Evolutionary conservation across 2,329 filamentous ascomycete species (phyloP).

Genomic region (Penicillium sp.): DNA sequence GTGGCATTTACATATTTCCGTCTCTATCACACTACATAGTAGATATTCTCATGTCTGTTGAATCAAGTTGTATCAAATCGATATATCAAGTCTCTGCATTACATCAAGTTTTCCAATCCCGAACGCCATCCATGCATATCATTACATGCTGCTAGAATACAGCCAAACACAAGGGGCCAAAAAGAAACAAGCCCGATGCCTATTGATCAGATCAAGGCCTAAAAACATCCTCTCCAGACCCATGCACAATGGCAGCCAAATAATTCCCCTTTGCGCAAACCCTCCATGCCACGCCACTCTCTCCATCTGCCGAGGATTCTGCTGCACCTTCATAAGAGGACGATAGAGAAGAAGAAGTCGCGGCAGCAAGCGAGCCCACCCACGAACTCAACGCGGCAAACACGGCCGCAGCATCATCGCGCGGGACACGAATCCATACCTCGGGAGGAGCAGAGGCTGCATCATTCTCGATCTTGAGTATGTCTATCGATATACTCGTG

Average conservation of each 20-base stretch:
- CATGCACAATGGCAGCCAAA: conserved; percentile 30
- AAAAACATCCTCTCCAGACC: conserved; percentile 34
- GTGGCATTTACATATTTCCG: neutral
- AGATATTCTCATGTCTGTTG: neutral
- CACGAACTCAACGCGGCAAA: conserved; percentile 45
- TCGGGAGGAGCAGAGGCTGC: neutral
- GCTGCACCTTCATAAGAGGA: neutral
- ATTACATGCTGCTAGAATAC: neutral
- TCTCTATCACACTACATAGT: neutral
- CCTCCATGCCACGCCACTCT: conserved; percentile 33
- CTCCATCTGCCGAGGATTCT: conserved; percentile 13
- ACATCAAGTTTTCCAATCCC: neutral
- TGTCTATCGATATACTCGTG: conserved; percentile 45
- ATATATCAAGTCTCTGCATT: neutral
- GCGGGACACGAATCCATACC: conserved; percentile 44
- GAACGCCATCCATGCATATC: conserved; percentile 1
- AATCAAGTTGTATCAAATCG: neutral
- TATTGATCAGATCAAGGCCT: conserved; percentile 10
- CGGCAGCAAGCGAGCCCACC: conserved; percentile 28
- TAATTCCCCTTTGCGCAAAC: conserved; percentile 37
- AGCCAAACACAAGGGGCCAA: neutral
- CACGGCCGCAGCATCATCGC: conserved; percentile 42
- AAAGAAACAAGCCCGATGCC: neutral
- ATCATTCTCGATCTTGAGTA: conserved; percentile 35
- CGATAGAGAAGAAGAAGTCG: neutral